These are phyloP conservation scores for Meyerozyma smithsonii DNA, from an alignment of 1,139 yeast genomes.

Conservation along the genomic window DNA sequence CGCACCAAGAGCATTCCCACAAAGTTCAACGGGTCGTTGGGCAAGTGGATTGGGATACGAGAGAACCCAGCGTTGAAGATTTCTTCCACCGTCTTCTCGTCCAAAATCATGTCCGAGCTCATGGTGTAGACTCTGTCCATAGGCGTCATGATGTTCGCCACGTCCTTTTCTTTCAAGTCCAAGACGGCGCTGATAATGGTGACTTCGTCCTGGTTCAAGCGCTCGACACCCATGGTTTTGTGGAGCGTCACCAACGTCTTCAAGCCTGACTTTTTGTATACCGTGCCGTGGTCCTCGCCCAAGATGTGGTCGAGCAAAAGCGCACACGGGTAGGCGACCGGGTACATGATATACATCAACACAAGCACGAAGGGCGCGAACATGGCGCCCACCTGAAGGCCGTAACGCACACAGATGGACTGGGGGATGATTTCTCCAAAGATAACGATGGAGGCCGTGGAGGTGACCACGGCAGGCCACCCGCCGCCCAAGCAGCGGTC, in stretches of 20 bases:
- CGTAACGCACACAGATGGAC: conserved; percentile 86
- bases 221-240: conserved; percentile 91
- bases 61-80: conserved; percentile 93
- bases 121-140: conserved; percentile 85
- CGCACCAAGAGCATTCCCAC: conserved; percentile 94
- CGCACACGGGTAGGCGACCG: conserved; percentile 90
- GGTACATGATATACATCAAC: conserved; percentile 87
- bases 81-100: conserved; percentile 81
- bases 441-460: conserved; percentile 87
- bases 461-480: conserved; percentile 91
- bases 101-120: conserved; percentile 78
- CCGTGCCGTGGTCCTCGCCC: conserved; percentile 96
- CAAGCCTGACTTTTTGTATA: conserved; percentile 87
- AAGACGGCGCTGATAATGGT: conserved; percentile 92
- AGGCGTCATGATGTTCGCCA: conserved; percentile 88
- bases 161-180: conserved; percentile 89
- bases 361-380: conserved; percentile 83
- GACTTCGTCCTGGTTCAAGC: conserved; percentile 91
- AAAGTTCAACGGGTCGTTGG: conserved; percentile 84
- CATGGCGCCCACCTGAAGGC: conserved; percentile 84
- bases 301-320: conserved; percentile 70
- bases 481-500: conserved; percentile 96
- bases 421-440: conserved; percentile 98
- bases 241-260: conserved; percentile 91
- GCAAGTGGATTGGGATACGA: conserved; percentile 91